These are phyloP conservation scores for Schizopora paradoxa DNA, from an alignment of 1,284 basidiomycete species.

Conservation along the genomic window DNA sequence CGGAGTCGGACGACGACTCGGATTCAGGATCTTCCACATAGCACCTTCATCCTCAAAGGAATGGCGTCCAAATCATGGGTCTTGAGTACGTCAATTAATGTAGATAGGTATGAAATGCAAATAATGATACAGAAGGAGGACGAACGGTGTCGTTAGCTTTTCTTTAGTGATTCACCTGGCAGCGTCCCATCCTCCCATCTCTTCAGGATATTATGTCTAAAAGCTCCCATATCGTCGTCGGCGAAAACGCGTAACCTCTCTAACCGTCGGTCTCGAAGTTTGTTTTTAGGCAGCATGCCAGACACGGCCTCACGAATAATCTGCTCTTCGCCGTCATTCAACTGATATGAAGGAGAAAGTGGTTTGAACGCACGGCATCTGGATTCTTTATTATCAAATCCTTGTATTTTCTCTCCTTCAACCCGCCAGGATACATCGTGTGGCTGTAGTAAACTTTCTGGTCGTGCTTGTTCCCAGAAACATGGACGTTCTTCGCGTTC, in stretches of 20 bases:
- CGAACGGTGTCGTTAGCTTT: neutral
- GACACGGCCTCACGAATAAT: conserved; percentile 94
- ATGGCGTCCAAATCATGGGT: too few relatives aligned
- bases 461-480: conserved; percentile 86
- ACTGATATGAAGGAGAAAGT: neutral
- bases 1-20: too few relatives aligned
- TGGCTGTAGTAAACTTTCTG: conserved; percentile 89
- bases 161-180: conserved; percentile 21
- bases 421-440: conserved; percentile 89
- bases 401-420: conserved; percentile 85
- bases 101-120: too few relatives aligned
- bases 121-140: too few relatives aligned
- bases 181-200: conserved; percentile 75
- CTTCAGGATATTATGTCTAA: conserved; percentile 62
- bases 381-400: conserved; percentile 82
- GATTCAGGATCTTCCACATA: too few relatives aligned
- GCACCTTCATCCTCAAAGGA: too few relatives aligned
- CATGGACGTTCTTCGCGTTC: conserved; percentile 78
- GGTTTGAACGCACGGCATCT: conserved; percentile 71
- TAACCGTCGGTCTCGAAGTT: conserved; percentile 78
- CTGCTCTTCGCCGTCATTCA: conserved; percentile 36
- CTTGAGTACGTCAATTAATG: too few relatives aligned
- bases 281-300: conserved; percentile 97
- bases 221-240: conserved; percentile 63
- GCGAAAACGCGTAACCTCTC: conserved; percentile 85